Evolutionary conservation across 2,329 filamentous ascomycete genomes (phyloP).

Genomic region (Ustilaginoidea virens): DNA sequence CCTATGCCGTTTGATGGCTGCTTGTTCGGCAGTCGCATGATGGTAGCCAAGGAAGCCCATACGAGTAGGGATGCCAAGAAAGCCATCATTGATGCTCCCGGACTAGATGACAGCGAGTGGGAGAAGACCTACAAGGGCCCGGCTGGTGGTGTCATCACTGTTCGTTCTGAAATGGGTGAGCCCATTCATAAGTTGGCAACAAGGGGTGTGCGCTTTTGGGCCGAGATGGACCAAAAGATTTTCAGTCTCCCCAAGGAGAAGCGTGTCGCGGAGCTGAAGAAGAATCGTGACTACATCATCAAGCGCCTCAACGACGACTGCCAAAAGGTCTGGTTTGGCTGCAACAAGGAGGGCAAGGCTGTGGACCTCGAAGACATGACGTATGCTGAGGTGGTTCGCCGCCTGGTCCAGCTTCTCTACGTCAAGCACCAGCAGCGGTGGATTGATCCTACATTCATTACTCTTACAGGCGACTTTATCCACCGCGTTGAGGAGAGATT

Average conservation of each 20-base stretch:
- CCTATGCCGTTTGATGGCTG: constrained; percentile 91
- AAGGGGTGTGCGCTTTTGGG: constrained; percentile 90
- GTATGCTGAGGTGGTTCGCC: constrained; percentile 72
- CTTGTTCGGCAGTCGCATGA: constrained; percentile 82
- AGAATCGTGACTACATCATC: constrained; percentile 81
- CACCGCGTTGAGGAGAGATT: constrained; percentile 95
- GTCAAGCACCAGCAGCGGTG: constrained; percentile 81
- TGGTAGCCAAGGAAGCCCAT: constrained; percentile 85
- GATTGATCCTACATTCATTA: constrained; percentile 75
- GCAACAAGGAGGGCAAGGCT: constrained; percentile 63
- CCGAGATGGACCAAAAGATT: constrained; percentile 98
- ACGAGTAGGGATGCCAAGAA: constrained; percentile 80
- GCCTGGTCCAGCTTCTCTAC: constrained; percentile 81
- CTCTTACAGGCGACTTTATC: constrained; percentile 86
- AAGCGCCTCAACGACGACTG: constrained; percentile 92
- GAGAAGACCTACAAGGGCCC: constrained; percentile 87
- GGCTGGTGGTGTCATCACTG: constrained; percentile 87
- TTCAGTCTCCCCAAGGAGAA: constrained; percentile 94
- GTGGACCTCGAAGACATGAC: constrained; percentile 94
- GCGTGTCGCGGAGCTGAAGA: constrained; percentile 73
- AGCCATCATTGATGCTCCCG: constrained; percentile 74
- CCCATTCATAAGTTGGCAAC: constrained; percentile 98
- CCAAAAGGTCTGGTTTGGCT: constrained; percentile 93
- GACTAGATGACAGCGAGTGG: constrained; percentile 71
- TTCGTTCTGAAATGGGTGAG: constrained; percentile 97